These are phyloP conservation scores for Fusarium temperatum DNA, from an alignment of 2,329 filamentous ascomycete species.

Conservation along the genomic window DNA sequence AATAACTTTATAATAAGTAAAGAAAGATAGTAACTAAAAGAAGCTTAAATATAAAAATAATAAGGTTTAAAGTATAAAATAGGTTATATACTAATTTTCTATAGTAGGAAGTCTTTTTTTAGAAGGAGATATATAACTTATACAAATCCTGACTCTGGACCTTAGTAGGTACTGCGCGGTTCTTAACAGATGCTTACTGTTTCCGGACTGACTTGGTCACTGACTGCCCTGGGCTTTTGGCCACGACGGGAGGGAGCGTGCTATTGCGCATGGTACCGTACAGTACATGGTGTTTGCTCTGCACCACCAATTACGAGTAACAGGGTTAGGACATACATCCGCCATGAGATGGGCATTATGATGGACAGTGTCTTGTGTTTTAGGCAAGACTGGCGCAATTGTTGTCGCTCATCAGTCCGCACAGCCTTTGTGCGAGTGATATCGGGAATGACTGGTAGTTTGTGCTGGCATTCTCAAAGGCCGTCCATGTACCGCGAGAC, in stretches of 20 bases:
- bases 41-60: no score
- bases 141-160: no score
- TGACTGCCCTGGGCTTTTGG: background rate
- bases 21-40: no score
- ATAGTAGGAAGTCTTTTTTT: no score
- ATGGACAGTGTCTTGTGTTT: constrained; percentile 38
- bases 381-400: constrained; percentile 26
- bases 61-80: no score
- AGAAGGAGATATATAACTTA: no score
- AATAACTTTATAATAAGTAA: no score
- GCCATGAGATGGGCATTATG: constrained; percentile 20
- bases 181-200: background rate
- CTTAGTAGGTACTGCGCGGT: constrained; percentile 15
- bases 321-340: constrained; percentile 8
- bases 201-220: background rate
- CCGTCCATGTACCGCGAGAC: background rate
- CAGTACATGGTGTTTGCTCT: constrained; percentile 7
- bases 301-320: constrained; percentile 3
- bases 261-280: background rate
- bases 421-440: background rate
- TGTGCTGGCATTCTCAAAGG: background rate
- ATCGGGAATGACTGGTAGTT: background rate
- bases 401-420: background rate
- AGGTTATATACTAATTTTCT: no score
- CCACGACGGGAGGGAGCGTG: constrained; percentile 11